Evolutionary conservation across 2,329 filamentous ascomycete species (phyloP).

Genomic region (Talaromyces funiculosus): DNA sequence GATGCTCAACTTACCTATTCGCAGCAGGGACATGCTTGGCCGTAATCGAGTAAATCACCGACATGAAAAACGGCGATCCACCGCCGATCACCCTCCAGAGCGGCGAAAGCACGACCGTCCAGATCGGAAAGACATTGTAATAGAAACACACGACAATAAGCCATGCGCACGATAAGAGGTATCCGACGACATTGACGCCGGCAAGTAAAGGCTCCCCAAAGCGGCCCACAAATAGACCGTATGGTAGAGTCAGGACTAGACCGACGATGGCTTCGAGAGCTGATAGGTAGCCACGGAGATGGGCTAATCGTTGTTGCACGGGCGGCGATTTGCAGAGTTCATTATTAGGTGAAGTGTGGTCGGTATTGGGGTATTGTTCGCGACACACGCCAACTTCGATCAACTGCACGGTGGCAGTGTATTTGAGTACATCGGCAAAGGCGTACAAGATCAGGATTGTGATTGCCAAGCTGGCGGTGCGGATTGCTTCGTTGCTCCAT

Average conservation of each 20-base stretch:
- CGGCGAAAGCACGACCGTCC: not conserved
- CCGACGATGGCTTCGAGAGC: not conserved
- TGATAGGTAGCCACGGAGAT: constrained; percentile 1
- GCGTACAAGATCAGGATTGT: not conserved
- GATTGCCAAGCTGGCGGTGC: not conserved
- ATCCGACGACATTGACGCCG: not conserved
- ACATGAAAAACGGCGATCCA: not conserved
- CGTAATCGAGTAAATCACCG: constrained; percentile 1
- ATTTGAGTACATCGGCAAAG: constrained; percentile 2
- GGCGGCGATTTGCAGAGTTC: not conserved
- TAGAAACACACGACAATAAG: constrained; percentile 1
- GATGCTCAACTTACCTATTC: not conserved
- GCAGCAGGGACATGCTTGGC: not conserved
- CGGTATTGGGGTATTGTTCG: not conserved
- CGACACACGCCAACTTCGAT: constrained; percentile 5
- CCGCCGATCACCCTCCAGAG: not conserved
- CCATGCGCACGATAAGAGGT: constrained; percentile 1
- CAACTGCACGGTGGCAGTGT: constrained; percentile 1
- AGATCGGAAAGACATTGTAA: not conserved
- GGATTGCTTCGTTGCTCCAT: not conserved
- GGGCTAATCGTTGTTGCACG: not conserved
- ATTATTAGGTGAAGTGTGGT: not conserved
- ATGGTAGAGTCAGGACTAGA: not conserved
- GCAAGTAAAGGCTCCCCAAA: constrained; percentile 1
- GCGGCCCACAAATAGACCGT: not conserved